Base-by-base conservation (phyloP, 108 stramenopile genomes). In the Seminavis robusta region DNA sequence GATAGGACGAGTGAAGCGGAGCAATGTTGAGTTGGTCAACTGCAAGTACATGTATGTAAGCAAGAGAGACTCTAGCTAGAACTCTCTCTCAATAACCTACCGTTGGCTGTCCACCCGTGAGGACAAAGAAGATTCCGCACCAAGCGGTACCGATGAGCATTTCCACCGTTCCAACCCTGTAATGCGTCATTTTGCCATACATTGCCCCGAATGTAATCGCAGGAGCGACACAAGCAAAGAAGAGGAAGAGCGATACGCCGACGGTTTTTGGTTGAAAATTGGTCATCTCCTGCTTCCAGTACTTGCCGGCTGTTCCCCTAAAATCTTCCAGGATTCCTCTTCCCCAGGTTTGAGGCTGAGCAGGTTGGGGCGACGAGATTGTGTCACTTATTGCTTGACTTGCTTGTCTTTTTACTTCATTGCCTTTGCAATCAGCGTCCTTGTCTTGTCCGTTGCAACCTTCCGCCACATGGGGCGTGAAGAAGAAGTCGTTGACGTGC, bases 281-380 rank as follows among this genome's bases (percentile, higher is more conserved):
- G 38, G 9, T 37, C 36, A 37, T n/a, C n/a, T n/a, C n/a, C n/a
- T n/a, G n/a, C n/a, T n/a, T n/a, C 59, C 58, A 73, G 44, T 67
- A 54, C 3, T 52, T 61, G 19, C 59, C 44, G 9, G 62, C 52
- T 0, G 71, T 73, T 4, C 47, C 34, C 27, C 33, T 51, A 9
- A 66, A 33, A 34, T 79, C 77, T 11, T 50, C 17, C 17, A 61
- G 20, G 42, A 79, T 66, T 1, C 77, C 77, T n/a, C 25, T 52
- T 7, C 77, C 77, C 61, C 64, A 76, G 19, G n/a, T n/a, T n/a
- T n/a, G n/a, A n/a, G n/a, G n/a, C n/a, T n/a, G n/a, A n/a, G n/a
- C n/a, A n/a, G n/a, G n/a, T n/a, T n/a, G n/a, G n/a, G n/a, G n/a
- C n/a, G n/a, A n/a, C n/a, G n/a, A n/a, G n/a, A n/a, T n/a, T n/a